These are phyloP conservation scores for Sanghuangporus weigelae DNA, from an alignment of 1,284 basidiomycete species.

Conservation along the genomic window DNA sequence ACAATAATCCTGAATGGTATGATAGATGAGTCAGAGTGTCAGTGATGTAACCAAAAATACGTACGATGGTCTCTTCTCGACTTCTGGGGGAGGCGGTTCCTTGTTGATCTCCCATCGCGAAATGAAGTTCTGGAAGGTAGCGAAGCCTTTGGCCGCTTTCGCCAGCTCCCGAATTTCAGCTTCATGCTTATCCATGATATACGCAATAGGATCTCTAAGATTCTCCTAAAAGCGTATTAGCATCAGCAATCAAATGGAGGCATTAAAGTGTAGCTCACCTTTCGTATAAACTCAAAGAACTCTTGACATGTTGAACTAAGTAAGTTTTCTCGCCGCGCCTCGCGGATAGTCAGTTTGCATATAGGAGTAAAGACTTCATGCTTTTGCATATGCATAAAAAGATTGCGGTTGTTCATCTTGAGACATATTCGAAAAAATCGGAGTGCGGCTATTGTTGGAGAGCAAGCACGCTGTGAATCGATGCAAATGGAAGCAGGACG, in stretches of 20 bases:
- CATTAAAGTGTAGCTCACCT: constrained; percentile 42
- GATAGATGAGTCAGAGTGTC: not conserved
- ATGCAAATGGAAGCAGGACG: not conserved
- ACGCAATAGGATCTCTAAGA: constrained; percentile 76
- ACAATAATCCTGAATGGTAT: constrained; percentile 10
- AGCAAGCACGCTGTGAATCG: not conserved
- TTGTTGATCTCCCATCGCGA: constrained; percentile 88
- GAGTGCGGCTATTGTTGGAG: constrained; percentile 60
- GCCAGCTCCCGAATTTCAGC: constrained; percentile 63
- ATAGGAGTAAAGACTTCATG: constrained; percentile 81
- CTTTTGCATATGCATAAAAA: constrained; percentile 82
- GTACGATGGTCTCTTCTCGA: constrained; percentile 47
- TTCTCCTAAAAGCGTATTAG: constrained; percentile 59
- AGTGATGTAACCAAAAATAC: constrained; percentile 22
- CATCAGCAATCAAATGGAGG: constrained; percentile 5
- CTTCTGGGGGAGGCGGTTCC: constrained; percentile 57
- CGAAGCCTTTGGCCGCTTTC: constrained; percentile 53
- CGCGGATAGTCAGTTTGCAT: constrained; percentile 74
- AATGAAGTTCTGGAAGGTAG: constrained; percentile 70
- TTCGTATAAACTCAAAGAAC: constrained; percentile 87
- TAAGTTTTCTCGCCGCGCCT: constrained; percentile 86
- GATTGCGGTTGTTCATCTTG: constrained; percentile 82
- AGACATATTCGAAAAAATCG: constrained; percentile 89
- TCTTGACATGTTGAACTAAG: constrained; percentile 93
- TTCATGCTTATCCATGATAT: constrained; percentile 80